A percentile compares a stretch with the other conserved stretches of the same genome.
These are phyloP conservation scores for Alternaria consortialis DNA, from an alignment of 2,329 filamentous ascomycete species.

Conservation along the genomic window DNA sequence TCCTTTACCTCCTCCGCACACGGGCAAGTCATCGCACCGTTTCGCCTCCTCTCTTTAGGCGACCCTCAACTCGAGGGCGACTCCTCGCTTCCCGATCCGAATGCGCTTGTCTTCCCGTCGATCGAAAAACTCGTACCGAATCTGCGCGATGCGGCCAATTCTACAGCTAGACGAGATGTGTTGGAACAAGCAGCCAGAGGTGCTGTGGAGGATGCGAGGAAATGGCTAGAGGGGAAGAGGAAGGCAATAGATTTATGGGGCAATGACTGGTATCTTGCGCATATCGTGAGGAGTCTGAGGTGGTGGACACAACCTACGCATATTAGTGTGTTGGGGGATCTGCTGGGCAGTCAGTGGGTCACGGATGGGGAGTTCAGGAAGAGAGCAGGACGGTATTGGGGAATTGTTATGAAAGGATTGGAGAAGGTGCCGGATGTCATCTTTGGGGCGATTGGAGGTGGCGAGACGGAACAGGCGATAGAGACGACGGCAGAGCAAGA, in stretches of 20 bases:
- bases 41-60: conserved; percentile 85
- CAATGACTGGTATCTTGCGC: conserved; percentile 93
- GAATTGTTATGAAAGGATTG: conserved; percentile 75
- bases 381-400: conserved; percentile 80
- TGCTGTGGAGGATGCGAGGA: conserved; percentile 68
- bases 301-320: conserved; percentile 91
- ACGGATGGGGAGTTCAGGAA: conserved; percentile 81
- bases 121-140: conserved; percentile 46
- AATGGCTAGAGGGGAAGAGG: conserved; percentile 70
- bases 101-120: conserved; percentile 51
- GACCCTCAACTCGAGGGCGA: conserved; percentile 96
- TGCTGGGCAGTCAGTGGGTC: conserved; percentile 96
- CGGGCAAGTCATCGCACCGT: conserved; percentile 67
- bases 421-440: conserved; percentile 64
- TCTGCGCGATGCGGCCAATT: conserved; percentile 29
- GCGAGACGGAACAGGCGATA: background rate
- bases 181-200: conserved; percentile 26
- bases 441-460: conserved; percentile 22
- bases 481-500: conserved; percentile 12
- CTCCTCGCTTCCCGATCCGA: conserved; percentile 72
- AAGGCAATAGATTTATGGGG: conserved; percentile 90
- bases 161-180: conserved; percentile 20
- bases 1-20: conserved; percentile 17
- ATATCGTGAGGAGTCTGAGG: conserved; percentile 83
- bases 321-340: conserved; percentile 85